A percentile compares a stretch with the other conserved stretches of the same genome.
These are phyloP conservation scores for Malus sieversii DNA, from an alignment of 306 rosid species.

Conservation along the genomic window DNA sequence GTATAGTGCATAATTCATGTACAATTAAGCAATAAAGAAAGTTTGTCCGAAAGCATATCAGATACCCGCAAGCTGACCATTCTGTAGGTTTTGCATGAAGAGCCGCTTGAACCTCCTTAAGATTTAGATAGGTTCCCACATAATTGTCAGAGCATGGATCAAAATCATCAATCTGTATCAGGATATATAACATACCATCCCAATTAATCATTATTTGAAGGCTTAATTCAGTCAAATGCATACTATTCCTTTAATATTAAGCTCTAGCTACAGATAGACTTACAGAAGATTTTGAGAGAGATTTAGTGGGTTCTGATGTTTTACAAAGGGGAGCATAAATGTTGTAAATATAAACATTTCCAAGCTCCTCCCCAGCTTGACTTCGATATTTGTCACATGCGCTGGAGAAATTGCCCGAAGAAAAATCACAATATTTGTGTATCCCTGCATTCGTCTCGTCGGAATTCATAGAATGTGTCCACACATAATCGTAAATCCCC, in stretches of 20 bases:
- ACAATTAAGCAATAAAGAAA: background rate
- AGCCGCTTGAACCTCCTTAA: constrained; percentile 45
- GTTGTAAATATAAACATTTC: constrained; percentile 28
- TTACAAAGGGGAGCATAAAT: constrained; percentile 41
- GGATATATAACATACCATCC: background rate
- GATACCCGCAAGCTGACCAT: constrained; percentile 50
- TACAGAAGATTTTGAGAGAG: constrained; percentile 15
- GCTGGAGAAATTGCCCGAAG: background rate
- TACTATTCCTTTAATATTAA: background rate
- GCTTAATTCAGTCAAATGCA: background rate
- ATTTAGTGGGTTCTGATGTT: constrained; percentile 6
- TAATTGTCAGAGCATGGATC: constrained; percentile 53
- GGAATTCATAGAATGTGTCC: constrained; percentile 49
- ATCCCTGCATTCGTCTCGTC: constrained; percentile 43
- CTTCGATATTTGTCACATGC: constrained; percentile 14
- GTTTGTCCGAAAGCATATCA: background rate
- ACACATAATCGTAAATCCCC: constrained; percentile 41
- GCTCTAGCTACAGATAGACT: constrained; percentile 12
- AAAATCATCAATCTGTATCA: constrained; percentile 21
- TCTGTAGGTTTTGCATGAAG: constrained; percentile 34
- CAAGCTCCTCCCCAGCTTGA: constrained; percentile 13
- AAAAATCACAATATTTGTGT: constrained; percentile 33
- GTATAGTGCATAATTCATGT: too few relatives aligned
- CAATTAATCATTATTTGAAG: background rate
- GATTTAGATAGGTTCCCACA: constrained; percentile 37